Evolutionary conservation across 2,329 filamentous ascomycete genomes (phyloP), one percentile per base, ranked within the genome.

Genomic region (Lasiodiplodia sp.): DNA sequence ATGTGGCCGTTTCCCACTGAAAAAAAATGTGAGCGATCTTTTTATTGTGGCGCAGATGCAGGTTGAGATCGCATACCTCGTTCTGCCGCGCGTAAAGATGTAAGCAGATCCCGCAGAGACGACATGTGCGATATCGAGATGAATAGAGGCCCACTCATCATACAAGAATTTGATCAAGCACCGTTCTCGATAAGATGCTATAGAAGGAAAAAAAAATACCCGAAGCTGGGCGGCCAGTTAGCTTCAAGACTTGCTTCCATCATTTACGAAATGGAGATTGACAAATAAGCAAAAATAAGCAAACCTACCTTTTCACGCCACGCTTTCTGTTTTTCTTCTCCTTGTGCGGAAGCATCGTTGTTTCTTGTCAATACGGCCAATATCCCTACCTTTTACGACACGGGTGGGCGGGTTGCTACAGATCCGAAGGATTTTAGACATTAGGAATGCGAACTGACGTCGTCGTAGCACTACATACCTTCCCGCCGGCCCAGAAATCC

Each of bases 181-280:
- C 6, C 25, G 34, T 34, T 5, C 10, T 52, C 60, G 60, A 64
- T 28, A 52, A 51, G 58, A 47, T 64, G 31, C 44, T 25, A 52
- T 52, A 51, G 40, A 28, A 40, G 28, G 49, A 63, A 63, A 40
- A 63, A 31, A 34, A 34, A 34, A 34, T 34, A 34, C 25, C 56
- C 56, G 56, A 37, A 58, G 37, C 44, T n/a, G 56, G 34, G 56
- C 21, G 37, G 31, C 7, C 8, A 7, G 8, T n/a, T 28, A 5
- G 53, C 12, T 14, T 57, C 57, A 47, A 8, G 21, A 47, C 14
- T 18, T 44, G 40, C 38, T 6, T n/a, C 5, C 14, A 44, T 44
- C 38, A n/a, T 44, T 44, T 40, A 44, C 28, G 25, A 51, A 63
- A 51, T 25, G 44, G 4, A 44, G 44, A 37, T 63, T 18, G 58